phyloP scores from a whole-genome alignment of 2,329 filamentous ascomycete genomes.

The Colletotrichum incanum region DNA sequence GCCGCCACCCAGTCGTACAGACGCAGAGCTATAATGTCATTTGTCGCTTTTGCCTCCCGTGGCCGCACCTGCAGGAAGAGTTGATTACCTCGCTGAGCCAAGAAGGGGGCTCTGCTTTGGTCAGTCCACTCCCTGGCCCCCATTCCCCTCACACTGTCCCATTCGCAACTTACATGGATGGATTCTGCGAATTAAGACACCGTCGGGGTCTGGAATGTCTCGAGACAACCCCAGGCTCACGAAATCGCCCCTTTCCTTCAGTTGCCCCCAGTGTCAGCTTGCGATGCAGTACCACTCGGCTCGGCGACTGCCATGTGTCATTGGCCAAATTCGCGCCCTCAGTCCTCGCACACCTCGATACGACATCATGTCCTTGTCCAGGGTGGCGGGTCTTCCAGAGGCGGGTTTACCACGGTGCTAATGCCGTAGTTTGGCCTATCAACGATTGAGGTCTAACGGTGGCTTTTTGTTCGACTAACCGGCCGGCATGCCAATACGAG shows the following conservation, averaged over 20 bases:
- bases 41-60: conserved; percentile 18
- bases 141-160: not conserved
- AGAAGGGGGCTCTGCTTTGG: conserved; percentile 33
- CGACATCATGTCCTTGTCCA: not conserved
- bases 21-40: not conserved
- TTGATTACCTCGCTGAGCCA: conserved; percentile 24
- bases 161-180: not conserved
- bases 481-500: not conserved
- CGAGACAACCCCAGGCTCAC: conserved; percentile 11
- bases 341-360: not conserved
- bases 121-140: conserved; percentile 2
- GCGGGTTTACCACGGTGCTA: not conserved
- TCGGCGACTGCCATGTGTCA: not conserved
- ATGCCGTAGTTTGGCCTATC: not conserved
- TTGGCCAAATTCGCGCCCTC: not conserved
- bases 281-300: not conserved
- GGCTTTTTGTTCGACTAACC: not conserved
- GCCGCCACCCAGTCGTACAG: not conserved
- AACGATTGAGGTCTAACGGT: too few species aligned
- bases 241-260: conserved; percentile 10
- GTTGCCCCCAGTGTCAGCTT: conserved; percentile 1
- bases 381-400: not conserved
- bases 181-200: conserved; percentile 1
- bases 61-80: conserved; percentile 18
- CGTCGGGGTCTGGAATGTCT: conserved; percentile 27